phyloP scores from a whole-genome alignment of 2,329 filamentous ascomycete genomes.

The Fusarium tricinctum region DNA sequence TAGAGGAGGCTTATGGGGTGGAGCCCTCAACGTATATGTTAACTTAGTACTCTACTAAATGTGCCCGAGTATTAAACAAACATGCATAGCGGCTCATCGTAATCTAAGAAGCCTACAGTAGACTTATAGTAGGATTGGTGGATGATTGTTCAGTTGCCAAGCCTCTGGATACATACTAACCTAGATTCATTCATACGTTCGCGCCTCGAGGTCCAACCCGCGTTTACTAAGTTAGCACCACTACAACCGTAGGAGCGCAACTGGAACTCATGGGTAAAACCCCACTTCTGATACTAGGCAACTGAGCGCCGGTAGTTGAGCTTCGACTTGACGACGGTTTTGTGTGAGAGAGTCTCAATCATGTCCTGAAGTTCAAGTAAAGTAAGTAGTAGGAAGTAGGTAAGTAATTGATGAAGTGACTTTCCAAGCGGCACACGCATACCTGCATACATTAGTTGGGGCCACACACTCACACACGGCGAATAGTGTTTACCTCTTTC shows the following conservation, averaged over 20 bases:
- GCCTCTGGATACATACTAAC: not conserved
- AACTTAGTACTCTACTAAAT: not conserved
- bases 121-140: slow-evolving; percentile 10
- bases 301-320: slow-evolving; percentile 15
- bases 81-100: not conserved
- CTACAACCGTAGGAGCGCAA: slow-evolving; percentile 11
- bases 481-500: not conserved
- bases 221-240: not conserved
- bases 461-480: not conserved
- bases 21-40: not conserved
- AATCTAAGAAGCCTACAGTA: not conserved
- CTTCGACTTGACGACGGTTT: slow-evolving; percentile 9
- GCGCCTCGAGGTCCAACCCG: slow-evolving; percentile 5
- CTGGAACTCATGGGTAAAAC: slow-evolving; percentile 9
- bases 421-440: not conserved
- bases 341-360: not conserved
- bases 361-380: not conserved
- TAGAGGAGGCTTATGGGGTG: slow-evolving; percentile 11
- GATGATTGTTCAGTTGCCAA: not conserved
- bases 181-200: slow-evolving; percentile 1
- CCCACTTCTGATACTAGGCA: not conserved
- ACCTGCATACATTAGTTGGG: not conserved
- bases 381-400: no score
- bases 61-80: not conserved
- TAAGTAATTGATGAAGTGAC: not conserved